phyloP scores from a whole-genome alignment of 192 early-diverging fungal genomes.

The Cetraspora pellucida region DNA sequence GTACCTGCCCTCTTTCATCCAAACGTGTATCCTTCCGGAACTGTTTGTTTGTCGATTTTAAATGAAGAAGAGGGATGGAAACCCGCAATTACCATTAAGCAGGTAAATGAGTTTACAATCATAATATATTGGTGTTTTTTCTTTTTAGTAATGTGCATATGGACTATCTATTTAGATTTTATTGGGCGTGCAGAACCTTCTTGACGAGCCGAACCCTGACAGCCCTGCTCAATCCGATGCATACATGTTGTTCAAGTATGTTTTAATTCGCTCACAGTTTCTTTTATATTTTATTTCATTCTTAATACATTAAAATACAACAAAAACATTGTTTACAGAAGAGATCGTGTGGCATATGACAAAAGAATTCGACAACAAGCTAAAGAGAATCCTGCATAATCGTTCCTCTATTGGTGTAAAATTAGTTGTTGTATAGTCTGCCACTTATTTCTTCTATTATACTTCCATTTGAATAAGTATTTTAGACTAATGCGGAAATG shows the following conservation, averaged over 20 bases:
- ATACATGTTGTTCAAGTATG: slow-evolving; percentile 71
- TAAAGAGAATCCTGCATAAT: slow-evolving; percentile 33
- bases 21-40: slow-evolving; percentile 97
- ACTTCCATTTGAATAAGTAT: too few relatives aligned
- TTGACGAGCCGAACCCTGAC: slow-evolving; percentile 87
- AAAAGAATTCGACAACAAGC: slow-evolving; percentile 65
- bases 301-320: not conserved
- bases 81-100: slow-evolving; percentile 94
- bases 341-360: slow-evolving; percentile 55
- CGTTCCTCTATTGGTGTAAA: too few relatives aligned
- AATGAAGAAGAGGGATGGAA: slow-evolving; percentile 96
- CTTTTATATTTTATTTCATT: not conserved
- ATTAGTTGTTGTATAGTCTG: too few relatives aligned
- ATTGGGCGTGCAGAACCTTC: slow-evolving; percentile 88
- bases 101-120: slow-evolving; percentile 46
- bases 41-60: slow-evolving; percentile 95
- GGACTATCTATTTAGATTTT: slow-evolving; percentile 65
- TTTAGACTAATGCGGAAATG: too few relatives aligned
- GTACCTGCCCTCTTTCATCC: slow-evolving; percentile 85
- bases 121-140: not conserved
- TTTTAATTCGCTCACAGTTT: slow-evolving; percentile 19
- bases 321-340: slow-evolving; percentile 31
- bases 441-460: too few relatives aligned
- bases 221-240: slow-evolving; percentile 89
- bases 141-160: not conserved